Evolutionary conservation across 2,329 filamentous ascomycete genomes (phyloP), one percentile per base, ranked within the genome.

Genomic region (Trichophyton simii): DNA sequence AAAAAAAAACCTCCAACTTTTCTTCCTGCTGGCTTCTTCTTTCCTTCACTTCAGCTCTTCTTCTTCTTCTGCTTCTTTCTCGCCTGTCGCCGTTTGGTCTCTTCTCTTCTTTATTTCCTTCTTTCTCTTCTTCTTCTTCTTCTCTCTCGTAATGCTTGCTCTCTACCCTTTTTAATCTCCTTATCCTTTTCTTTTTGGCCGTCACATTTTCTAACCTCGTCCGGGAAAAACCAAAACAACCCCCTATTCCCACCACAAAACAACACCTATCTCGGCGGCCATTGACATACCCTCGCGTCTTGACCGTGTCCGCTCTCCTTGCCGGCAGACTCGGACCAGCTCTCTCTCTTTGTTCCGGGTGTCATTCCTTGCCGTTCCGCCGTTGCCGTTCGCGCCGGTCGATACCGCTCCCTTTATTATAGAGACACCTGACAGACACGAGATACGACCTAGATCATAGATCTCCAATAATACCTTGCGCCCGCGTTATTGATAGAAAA

Each of bases 111-210:
- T 58, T 25, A 22, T 22, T 22, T 22, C 22, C 22, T 22, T 22
- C 22, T 59, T 58, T 6, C 5, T 41, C 28, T 46, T n/a, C 58
- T 58, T 34, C 58, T 58, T 34, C 55, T 62, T 22, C 42, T 55
- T 42, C 55, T 57, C 55, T 57, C 46, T 58, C 28, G 48, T 58
- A 54, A 61, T 60, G 13, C 54, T 42, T 58, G 28, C 58, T 25
- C 57, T 20, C 50, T 34, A 58, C 46, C 31, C 20, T 18, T 41
- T 60, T 50, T 59, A 55, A 58, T 62, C 54, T 60, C 54, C 34
- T 59, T 50, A 61, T 63, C 42, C 61, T 54, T 50, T 63, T 52
- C 18, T 20, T 50, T 50, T 57, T 62, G 41, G n/a, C 11, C 34
- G 13, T 44, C 34, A 58, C 28, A 15, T 58, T 36, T 58, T 58